phyloP scores from a whole-genome alignment of 129 eudicot species.

The Heracleum sosnowskyi region DNA sequence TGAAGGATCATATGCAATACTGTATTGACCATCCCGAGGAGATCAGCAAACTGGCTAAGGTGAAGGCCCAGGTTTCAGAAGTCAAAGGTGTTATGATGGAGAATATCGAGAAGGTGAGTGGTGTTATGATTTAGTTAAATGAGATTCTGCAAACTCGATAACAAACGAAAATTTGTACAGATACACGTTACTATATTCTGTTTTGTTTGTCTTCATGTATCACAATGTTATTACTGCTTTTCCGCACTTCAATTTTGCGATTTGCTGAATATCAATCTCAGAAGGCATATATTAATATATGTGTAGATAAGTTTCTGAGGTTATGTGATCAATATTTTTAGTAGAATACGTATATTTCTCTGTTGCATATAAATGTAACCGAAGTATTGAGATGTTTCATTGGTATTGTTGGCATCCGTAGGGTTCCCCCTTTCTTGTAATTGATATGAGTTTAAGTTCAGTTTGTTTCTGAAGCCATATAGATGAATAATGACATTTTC shows the following conservation, averaged over 20 bases:
- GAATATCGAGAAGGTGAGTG: conserved; percentile 66
- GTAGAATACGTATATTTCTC: neutral
- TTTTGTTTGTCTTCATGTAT: neutral
- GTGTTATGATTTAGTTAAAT: neutral
- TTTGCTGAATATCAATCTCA: neutral
- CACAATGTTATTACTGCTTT: neutral
- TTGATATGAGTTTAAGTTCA: neutral
- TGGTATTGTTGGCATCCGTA: neutral
- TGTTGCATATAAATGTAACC: neutral
- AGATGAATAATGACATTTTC: neutral
- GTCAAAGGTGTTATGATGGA: conserved; percentile 94
- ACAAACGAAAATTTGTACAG: neutral
- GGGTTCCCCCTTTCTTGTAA: neutral
- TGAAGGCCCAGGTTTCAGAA: conserved; percentile 82
- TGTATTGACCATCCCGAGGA: conserved; percentile 78
- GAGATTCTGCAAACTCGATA: neutral
- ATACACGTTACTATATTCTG: neutral
- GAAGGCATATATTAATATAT: neutral
- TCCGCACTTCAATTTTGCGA: neutral
- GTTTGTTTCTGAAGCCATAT: neutral
- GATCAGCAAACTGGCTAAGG: conserved; percentile 73
- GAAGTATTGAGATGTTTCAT: neutral
- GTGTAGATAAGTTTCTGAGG: neutral
- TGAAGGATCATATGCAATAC: conserved; percentile 79
- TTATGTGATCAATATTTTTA: neutral